phyloP scores from a whole-genome alignment of 2,329 filamentous ascomycete species.

The Colletotrichum gigasporum region DNA sequence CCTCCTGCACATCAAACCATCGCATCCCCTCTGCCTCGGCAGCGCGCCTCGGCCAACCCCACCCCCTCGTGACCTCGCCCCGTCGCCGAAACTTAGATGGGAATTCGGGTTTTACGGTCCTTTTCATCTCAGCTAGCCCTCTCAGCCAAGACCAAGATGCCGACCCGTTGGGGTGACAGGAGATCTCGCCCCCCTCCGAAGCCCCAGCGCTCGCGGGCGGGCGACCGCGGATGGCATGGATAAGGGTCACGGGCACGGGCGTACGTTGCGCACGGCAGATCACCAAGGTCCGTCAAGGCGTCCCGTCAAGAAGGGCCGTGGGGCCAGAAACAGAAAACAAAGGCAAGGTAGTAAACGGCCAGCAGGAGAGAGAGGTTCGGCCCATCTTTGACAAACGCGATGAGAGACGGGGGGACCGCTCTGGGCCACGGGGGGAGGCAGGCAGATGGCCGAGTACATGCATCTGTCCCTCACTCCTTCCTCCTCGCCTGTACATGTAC shows the following conservation, averaged over 20 bases:
- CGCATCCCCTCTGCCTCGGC: too few species aligned
- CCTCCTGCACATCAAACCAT: too few species aligned
- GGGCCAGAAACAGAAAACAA: neutral
- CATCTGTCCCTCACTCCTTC: neutral
- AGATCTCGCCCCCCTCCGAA: too few species aligned
- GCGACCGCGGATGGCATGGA: neutral
- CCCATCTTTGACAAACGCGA: neutral
- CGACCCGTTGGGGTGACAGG: neutral
- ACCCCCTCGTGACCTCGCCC: too few species aligned
- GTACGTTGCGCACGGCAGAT: neutral
- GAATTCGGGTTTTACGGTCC: too few species aligned
- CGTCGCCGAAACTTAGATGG: too few species aligned
- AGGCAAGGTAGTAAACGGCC: neutral
- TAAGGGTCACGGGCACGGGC: slow-evolving; percentile 2
- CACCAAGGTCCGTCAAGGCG: neutral
- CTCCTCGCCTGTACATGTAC: neutral
- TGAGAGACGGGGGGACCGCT: neutral
- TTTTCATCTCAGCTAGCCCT: too few species aligned
- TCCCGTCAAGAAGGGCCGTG: neutral
- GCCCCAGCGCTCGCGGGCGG: neutral
- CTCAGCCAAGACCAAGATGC: too few species aligned
- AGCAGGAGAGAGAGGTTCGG: too few species aligned
- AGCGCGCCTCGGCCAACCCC: too few species aligned
- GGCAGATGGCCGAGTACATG: neutral
- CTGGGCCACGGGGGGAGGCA: neutral